phyloP scores from a whole-genome alignment of 768 basidiomycete species.

The Podaxis sp. region DNA sequence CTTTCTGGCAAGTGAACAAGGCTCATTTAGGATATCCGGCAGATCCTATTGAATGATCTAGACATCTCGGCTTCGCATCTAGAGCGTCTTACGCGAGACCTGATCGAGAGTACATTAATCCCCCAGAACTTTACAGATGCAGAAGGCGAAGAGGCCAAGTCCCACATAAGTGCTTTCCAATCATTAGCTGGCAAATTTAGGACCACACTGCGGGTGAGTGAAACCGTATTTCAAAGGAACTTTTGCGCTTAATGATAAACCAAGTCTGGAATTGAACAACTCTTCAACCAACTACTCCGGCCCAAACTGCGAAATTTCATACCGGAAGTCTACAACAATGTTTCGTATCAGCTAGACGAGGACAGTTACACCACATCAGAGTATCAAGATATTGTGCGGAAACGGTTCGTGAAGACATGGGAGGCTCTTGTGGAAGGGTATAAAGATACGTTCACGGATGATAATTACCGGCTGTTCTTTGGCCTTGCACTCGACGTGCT shows the following conservation, averaged over 20 bases:
- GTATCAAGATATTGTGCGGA: constrained; percentile 81
- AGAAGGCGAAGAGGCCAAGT: constrained; percentile 52
- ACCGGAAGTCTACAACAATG: constrained; percentile 86
- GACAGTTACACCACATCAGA: constrained; percentile 82
- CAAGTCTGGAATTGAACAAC: constrained; percentile 84
- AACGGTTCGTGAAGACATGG: constrained; percentile 90
- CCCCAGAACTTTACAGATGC: constrained; percentile 64
- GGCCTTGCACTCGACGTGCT: constrained; percentile 82
- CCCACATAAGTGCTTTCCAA: constrained; percentile 47
- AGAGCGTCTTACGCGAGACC: constrained; percentile 73
- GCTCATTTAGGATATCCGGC: constrained; percentile 10
- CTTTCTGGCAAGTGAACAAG: neutral
- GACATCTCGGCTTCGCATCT: constrained; percentile 89
- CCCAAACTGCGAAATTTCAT: constrained; percentile 84
- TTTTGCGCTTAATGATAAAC: neutral
- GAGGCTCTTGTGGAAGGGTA: constrained; percentile 84
- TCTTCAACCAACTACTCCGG: constrained; percentile 92
- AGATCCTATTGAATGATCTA: constrained; percentile 94
- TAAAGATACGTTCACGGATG: constrained; percentile 84
- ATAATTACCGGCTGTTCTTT: constrained; percentile 85
- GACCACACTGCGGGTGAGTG: constrained; percentile 65
- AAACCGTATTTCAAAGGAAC: neutral
- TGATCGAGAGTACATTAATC: constrained; percentile 51
- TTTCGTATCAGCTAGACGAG: constrained; percentile 87
- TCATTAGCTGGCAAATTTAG: constrained; percentile 64